Base-by-base conservation (phyloP, 768 basidiomycete species). In the Boletus sp. region DNA sequence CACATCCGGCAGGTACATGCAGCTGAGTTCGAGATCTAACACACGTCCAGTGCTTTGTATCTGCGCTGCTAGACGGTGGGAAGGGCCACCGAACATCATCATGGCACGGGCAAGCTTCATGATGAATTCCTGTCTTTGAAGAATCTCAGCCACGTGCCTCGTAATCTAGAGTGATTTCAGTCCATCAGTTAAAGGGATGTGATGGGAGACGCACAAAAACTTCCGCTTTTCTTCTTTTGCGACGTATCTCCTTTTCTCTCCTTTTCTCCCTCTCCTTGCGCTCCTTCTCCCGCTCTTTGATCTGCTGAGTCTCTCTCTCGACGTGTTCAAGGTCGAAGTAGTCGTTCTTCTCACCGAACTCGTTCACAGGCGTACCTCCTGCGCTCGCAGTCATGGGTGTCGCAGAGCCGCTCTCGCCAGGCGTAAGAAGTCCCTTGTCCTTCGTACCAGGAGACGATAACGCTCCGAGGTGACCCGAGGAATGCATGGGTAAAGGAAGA, bases 61-160 rank as follows among this genome's bases (percentile, higher is more conserved):
- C 68, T 94, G 91, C 2, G 89, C 80, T 64, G 87, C 90, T 18
- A 94, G 78, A 41, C 92, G 87, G 69, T 95, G 90, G 12, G 87
- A 82, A 18, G 91, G 90, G 2, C 86, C 87, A 10, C 91, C 92
- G 62, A 90, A 92, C 83, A 89, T 90, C 90, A 94, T 94, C 80
- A 94, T 85, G 10, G 90, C 85, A 50, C 90, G 82, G 7, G 87
- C 83, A 30, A 94, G 82, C 76, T 92, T 93, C 71, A 92, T 74
- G 49, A 94, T 80, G 73, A 94, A 94, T 55, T 89, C 87, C 67
- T 95, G 90, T 35, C 92, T 79, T 62, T 84, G 83, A 32, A 92
- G 80, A 55, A 93, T 87, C 55, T 87, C 86, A 2, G 91, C 91
- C 30, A 93, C 87, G 62, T 94, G 90, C 52, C 85, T 85, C 24